These are phyloP conservation scores for Aspergillus sp. DNA, from an alignment of 2,329 filamentous ascomycete genomes.

Conservation along the genomic window DNA sequence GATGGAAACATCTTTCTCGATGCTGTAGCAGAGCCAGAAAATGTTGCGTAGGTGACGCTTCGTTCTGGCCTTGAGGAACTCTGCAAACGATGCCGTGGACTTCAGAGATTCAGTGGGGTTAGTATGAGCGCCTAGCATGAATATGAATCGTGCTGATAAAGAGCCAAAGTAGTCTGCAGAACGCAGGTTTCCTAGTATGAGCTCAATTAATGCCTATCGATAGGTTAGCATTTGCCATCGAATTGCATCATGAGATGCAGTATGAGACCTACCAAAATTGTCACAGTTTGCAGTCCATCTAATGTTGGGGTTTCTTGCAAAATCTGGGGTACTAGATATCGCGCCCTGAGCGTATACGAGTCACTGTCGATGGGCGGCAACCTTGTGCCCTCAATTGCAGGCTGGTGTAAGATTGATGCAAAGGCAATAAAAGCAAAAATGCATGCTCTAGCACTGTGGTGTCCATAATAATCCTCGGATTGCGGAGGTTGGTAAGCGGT, in stretches of 20 bases:
- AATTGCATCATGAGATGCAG: neutral
- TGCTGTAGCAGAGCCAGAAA: slow-evolving; percentile 53
- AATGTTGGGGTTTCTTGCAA: slow-evolving; percentile 40
- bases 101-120: slow-evolving; percentile 14
- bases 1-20: slow-evolving; percentile 55
- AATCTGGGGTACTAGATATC: slow-evolving; percentile 39
- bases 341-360: slow-evolving; percentile 36
- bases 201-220: slow-evolving; percentile 38
- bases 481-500: slow-evolving; percentile 38
- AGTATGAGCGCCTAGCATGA: slow-evolving; percentile 46
- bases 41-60: slow-evolving; percentile 33
- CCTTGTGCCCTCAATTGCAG: slow-evolving; percentile 6
- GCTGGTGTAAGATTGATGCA: slow-evolving; percentile 21
- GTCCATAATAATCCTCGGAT: slow-evolving; percentile 14
- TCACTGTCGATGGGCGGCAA: slow-evolving; percentile 35
- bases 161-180: slow-evolving; percentile 42
- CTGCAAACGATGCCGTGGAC: slow-evolving; percentile 14
- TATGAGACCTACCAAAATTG: slow-evolving; percentile 44
- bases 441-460: slow-evolving; percentile 40
- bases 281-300: slow-evolving; percentile 41
- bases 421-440: slow-evolving; percentile 47
- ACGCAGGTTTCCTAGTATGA: slow-evolving; percentile 45
- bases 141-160: slow-evolving; percentile 45
- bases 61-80: slow-evolving; percentile 11
- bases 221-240: neutral